Evolutionary conservation across 148 eudicot species (phyloP).

Genomic region (Fallopia convolvulus): DNA sequence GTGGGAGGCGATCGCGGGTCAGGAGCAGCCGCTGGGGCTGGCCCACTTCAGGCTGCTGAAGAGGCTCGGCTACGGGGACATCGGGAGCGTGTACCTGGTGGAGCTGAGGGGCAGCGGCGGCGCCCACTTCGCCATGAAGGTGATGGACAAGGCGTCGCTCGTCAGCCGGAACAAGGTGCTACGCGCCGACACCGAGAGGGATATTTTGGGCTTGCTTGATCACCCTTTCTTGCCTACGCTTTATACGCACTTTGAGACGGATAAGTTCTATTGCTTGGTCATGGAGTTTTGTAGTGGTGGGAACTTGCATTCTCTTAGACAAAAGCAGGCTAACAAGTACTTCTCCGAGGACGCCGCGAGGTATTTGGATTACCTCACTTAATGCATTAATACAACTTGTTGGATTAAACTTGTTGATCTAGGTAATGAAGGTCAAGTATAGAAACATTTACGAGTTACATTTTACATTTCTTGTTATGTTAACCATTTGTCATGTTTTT

Average conservation of each 20-base stretch:
- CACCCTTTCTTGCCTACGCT: conserved; percentile 88
- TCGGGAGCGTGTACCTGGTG: conserved; percentile 83
- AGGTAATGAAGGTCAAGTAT: too few species aligned
- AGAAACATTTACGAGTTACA: too few species aligned
- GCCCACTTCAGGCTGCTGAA: conserved; percentile 66
- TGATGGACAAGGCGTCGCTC: conserved; percentile 86
- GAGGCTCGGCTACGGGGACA: conserved; percentile 83
- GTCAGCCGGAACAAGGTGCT: conserved; percentile 76
- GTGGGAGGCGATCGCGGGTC: conserved; percentile 75
- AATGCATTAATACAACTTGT: too few species aligned
- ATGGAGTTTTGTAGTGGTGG: conserved; percentile 97
- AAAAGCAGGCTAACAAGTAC: conserved; percentile 75
- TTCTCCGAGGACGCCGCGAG: conserved; percentile 85
- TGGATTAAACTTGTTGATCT: too few species aligned
- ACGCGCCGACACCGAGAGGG: conserved; percentile 80
- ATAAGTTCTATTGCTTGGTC: conserved; percentile 81
- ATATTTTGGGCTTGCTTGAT: conserved; percentile 81
- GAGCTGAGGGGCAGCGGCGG: conserved; percentile 54
- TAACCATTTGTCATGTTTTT: too few species aligned
- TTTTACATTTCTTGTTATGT: too few species aligned
- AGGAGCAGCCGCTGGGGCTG: conserved; percentile 56
- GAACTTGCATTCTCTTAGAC: conserved; percentile 80
- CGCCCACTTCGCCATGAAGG: conserved; percentile 76
- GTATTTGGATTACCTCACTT: conserved; percentile 8
- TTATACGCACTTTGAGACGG: conserved; percentile 75